Conservation (phyloP, 306 rosid genomes). For the Abrus precatorius region DNA sequence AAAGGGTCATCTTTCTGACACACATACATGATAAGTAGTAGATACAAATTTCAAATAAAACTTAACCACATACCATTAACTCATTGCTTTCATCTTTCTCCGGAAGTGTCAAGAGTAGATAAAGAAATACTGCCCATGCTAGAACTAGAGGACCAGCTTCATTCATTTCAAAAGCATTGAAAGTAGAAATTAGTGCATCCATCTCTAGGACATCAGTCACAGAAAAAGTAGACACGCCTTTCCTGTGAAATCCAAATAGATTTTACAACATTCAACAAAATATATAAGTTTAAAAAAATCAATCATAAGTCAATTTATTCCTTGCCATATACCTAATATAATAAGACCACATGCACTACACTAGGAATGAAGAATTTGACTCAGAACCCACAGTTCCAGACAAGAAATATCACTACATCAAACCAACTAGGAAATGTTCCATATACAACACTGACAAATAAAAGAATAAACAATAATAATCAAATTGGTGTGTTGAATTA, state of each 20-base stretch:
- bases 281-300: slow-evolving; percentile 12
- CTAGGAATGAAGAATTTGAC: slow-evolving; percentile 33
- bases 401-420: slow-evolving; percentile 35
- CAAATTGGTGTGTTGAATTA: slow-evolving; percentile 4
- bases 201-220: slow-evolving; percentile 81
- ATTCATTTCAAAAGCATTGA: slow-evolving; percentile 72
- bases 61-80: slow-evolving; percentile 66
- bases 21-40: slow-evolving; percentile 22
- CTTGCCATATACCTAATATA: slow-evolving; percentile 7
- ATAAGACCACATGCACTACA: neutral
- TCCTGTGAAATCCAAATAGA: slow-evolving; percentile 63
- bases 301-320: neutral
- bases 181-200: slow-evolving; percentile 78
- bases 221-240: slow-evolving; percentile 62
- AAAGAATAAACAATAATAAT: slow-evolving; percentile 18
- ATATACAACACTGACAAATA: slow-evolving; percentile 25
- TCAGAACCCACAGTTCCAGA: slow-evolving; percentile 27
- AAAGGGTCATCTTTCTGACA: slow-evolving; percentile 43
- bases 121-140: slow-evolving; percentile 94
- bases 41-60: slow-evolving; percentile 41
- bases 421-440: slow-evolving; percentile 12
- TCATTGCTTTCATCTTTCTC: slow-evolving; percentile 73
- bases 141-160: slow-evolving; percentile 88
- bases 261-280: slow-evolving; percentile 37
- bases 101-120: slow-evolving; percentile 82